A percentile compares a stretch with the other conserved stretches of the same genome.
These are phyloP conservation scores for Cladosporium oxysporum DNA, from an alignment of 2,329 filamentous ascomycete genomes.

Conservation along the genomic window DNA sequence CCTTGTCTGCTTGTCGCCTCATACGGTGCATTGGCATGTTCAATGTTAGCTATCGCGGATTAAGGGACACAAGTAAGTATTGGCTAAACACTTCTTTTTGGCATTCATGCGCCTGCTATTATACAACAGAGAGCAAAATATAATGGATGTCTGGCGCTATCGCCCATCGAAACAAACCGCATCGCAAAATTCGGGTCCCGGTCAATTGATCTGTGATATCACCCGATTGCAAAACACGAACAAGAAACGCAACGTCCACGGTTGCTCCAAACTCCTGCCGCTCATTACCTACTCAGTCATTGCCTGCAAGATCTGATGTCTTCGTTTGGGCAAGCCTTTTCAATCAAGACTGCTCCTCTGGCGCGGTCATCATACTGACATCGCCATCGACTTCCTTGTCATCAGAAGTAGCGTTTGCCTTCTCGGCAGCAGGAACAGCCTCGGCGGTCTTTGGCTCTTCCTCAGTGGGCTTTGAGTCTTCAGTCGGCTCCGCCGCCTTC, in stretches of 20 bases:
- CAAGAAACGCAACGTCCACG: conserved; percentile 9
- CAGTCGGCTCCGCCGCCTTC: conserved; percentile 26
- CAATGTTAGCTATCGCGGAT: neutral
- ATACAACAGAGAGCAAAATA: conserved; percentile 3
- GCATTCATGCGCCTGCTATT: conserved; percentile 7
- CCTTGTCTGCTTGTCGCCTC: neutral
- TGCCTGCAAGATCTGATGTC: conserved; percentile 1
- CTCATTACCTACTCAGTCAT: conserved; percentile 7
- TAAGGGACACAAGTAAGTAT: neutral
- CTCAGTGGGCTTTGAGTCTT: conserved; percentile 18
- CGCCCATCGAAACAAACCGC: neutral
- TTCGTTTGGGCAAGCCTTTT: neutral
- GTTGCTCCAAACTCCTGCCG: conserved; percentile 12
- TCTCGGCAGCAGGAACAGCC: conserved; percentile 1
- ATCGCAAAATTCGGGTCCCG: neutral
- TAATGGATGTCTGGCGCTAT: conserved; percentile 5
- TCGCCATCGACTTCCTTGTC: conserved; percentile 24
- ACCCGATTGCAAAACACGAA: conserved; percentile 4
- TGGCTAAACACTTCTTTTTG: neutral
- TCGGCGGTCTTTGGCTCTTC: conserved; percentile 16
- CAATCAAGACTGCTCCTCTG: conserved; percentile 14
- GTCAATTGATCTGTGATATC: neutral
- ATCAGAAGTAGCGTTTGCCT: conserved; percentile 8
- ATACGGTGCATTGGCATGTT: neutral
- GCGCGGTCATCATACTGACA: conserved; percentile 26